A percentile compares a stretch with the other conserved stretches of the same genome.
Conservation (phyloP, 1,139 yeast species). For the Protomyces pachydermus region DNA sequence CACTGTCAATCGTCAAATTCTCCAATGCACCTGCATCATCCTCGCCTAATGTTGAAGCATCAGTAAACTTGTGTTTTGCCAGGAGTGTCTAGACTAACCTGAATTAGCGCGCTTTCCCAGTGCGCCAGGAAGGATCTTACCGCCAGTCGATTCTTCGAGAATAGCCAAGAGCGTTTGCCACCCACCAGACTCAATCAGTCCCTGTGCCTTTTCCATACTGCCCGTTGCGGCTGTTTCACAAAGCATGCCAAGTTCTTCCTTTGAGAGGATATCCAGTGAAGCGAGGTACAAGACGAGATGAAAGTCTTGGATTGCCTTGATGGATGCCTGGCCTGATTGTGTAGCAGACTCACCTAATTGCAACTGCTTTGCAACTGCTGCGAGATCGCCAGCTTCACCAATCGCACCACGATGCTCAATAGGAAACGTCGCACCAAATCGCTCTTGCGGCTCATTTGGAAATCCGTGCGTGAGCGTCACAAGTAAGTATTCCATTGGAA, state of each 20-base stretch:
- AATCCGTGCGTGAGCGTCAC: slow-evolving; percentile 92
- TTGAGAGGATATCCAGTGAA: slow-evolving; percentile 22
- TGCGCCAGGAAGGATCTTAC: neutral
- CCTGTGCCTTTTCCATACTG: slow-evolving; percentile 46
- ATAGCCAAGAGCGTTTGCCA: slow-evolving; percentile 73
- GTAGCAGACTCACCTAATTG: slow-evolving; percentile 43
- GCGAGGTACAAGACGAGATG: slow-evolving; percentile 61
- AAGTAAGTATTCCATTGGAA: slow-evolving; percentile 87
- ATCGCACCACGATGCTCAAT: slow-evolving; percentile 42
- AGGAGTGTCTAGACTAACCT: neutral
- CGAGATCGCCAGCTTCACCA: slow-evolving; percentile 63
- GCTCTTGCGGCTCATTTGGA: slow-evolving; percentile 44
- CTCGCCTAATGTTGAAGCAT: neutral
- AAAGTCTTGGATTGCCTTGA: slow-evolving; percentile 57
- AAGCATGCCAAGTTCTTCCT: slow-evolving; percentile 22
- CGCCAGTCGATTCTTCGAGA: slow-evolving; percentile 29
- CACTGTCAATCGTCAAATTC: neutral
- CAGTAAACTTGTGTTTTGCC: neutral
- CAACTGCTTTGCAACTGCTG: slow-evolving; percentile 49
- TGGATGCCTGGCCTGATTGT: slow-evolving; percentile 33
- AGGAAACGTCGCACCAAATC: slow-evolving; percentile 30
- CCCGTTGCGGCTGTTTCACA: slow-evolving; percentile 39
- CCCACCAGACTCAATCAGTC: slow-evolving; percentile 58
- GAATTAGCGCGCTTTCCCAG: neutral
- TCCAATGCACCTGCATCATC: neutral